These are phyloP conservation scores for Gautieria morchelliformis DNA, from an alignment of 768 basidiomycete species.

Conservation along the genomic window DNA sequence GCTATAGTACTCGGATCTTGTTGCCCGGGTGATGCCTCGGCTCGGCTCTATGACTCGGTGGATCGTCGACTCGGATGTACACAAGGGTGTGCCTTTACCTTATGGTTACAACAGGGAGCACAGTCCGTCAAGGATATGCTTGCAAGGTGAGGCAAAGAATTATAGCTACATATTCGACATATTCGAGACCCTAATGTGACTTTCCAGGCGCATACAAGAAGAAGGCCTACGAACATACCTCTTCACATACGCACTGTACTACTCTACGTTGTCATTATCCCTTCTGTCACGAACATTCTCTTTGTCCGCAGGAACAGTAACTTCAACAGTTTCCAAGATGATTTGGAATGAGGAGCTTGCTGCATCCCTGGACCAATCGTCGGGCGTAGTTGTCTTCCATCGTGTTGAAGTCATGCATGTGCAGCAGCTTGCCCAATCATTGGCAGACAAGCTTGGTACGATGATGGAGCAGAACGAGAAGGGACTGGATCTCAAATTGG, in stretches of 20 bases:
- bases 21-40: too few species aligned
- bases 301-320: conserved; percentile 69
- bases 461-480: conserved; percentile 94
- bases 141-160: conserved; percentile 64
- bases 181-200: neutral
- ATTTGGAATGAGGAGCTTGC: conserved; percentile 95
- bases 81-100: too few species aligned
- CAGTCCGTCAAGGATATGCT: conserved; percentile 89
- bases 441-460: conserved; percentile 78
- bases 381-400: conserved; percentile 87
- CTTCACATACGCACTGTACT: conserved; percentile 94
- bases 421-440: conserved; percentile 81
- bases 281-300: conserved; percentile 85
- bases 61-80: too few species aligned
- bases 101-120: too few species aligned
- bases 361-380: conserved; percentile 87
- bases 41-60: too few species aligned
- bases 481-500: conserved; percentile 74
- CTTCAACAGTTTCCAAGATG: conserved; percentile 94
- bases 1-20: too few species aligned
- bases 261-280: conserved; percentile 81
- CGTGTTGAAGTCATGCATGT: conserved; percentile 79
- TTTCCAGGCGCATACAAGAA: conserved; percentile 88
- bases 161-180: neutral
- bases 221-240: conserved; percentile 95